Conservation (phyloP, 1,284 basidiomycete genomes). For the Sanguinoderma infundibulare region DNA sequence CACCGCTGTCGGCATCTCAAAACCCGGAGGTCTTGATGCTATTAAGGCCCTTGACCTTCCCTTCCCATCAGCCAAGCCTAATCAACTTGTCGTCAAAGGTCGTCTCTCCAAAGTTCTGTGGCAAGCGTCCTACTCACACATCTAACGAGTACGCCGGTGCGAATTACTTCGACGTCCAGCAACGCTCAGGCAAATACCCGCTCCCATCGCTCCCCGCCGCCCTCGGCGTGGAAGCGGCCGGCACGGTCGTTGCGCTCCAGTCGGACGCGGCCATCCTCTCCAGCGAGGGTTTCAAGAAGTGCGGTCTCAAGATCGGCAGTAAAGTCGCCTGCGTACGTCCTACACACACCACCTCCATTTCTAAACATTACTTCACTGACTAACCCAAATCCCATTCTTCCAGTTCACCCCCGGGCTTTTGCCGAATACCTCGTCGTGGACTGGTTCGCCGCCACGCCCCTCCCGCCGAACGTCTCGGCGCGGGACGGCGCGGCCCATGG, state of each 20-base stretch:
- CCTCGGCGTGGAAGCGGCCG: slow-evolving; percentile 82
- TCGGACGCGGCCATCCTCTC: slow-evolving; percentile 56
- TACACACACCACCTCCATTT: neutral
- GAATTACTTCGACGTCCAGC: slow-evolving; percentile 88
- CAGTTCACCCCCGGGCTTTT: slow-evolving; percentile 39
- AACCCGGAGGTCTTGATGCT: neutral
- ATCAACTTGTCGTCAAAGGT: slow-evolving; percentile 3
- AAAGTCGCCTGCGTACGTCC: slow-evolving; percentile 65
- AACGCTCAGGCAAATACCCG: slow-evolving; percentile 62
- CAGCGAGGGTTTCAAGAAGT: slow-evolving; percentile 60
- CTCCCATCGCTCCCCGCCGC: slow-evolving; percentile 66
- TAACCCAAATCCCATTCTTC: slow-evolving; percentile 34
- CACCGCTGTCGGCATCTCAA: neutral
- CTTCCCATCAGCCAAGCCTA: neutral
- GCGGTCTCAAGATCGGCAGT: slow-evolving; percentile 60
- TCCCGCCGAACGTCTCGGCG: slow-evolving; percentile 63
- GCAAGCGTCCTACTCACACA: no score
- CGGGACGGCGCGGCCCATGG: slow-evolving; percentile 70
- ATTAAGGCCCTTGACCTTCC: slow-evolving; percentile 2
- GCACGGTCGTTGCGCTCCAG: slow-evolving; percentile 76
- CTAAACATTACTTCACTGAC: neutral
- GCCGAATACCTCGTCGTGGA: slow-evolving; percentile 30
- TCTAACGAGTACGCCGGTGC: slow-evolving; percentile 63
- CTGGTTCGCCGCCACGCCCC: slow-evolving; percentile 51
- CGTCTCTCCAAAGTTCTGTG: neutral